phyloP scores from a whole-genome alignment of 176 grass and related monocot species.

The Melocanna baccifera region DNA sequence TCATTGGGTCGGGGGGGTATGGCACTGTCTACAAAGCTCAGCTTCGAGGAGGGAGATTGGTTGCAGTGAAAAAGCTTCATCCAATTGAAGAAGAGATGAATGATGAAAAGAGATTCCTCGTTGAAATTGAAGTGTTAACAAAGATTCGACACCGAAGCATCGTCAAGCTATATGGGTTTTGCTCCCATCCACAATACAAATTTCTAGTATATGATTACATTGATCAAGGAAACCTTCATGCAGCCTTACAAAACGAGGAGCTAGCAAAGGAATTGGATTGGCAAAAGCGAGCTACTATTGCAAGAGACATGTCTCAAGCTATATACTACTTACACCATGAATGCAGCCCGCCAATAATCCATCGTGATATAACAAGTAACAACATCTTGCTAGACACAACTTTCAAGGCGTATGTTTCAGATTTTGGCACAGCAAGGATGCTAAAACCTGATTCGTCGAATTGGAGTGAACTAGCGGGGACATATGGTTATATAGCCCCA shows the following conservation, averaged over 20 bases:
- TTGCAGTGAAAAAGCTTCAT: slow-evolving; percentile 16
- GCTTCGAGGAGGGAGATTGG: neutral
- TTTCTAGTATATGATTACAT: neutral
- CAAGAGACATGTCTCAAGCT: neutral
- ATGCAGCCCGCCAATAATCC: slow-evolving; percentile 16
- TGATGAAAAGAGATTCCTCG: neutral
- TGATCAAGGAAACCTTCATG: neutral
- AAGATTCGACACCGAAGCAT: neutral
- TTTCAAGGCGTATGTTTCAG: too few species aligned
- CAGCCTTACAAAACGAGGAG: neutral
- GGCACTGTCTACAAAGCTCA: slow-evolving; percentile 12
- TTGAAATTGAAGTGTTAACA: slow-evolving; percentile 6
- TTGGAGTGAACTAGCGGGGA: slow-evolving; percentile 9
- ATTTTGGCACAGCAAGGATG: neutral
- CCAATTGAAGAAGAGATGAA: neutral
- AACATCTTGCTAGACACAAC: too few species aligned
- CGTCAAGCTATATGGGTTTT: slow-evolving; percentile 13
- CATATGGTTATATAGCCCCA: neutral
- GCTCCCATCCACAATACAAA: neutral
- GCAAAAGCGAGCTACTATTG: neutral
- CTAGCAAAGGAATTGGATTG: neutral
- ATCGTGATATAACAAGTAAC: slow-evolving; percentile 16
- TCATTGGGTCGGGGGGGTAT: neutral
- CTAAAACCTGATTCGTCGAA: neutral
- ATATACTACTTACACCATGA: too few species aligned